These are phyloP conservation scores for Globisporangium polare DNA, from an alignment of 352 stramenopile species.

Conservation along the genomic window DNA sequence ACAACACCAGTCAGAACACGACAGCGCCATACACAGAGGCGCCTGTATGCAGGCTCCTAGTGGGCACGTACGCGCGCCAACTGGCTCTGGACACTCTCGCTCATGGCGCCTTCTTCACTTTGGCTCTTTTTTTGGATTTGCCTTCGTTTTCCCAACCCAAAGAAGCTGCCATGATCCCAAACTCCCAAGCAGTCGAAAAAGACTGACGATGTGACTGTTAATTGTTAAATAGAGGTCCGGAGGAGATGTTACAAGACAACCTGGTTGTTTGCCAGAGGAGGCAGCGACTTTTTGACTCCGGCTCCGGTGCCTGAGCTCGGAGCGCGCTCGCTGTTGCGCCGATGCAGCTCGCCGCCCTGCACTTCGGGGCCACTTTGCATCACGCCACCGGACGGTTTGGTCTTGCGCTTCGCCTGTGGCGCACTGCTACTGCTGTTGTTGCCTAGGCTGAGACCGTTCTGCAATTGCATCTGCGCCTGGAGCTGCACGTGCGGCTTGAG, in stretches of 20 bases:
- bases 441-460: slow-evolving; percentile 7
- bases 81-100: slow-evolving; percentile 29
- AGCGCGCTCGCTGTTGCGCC: slow-evolving; percentile 41
- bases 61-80: slow-evolving; percentile 42
- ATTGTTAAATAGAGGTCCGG: neutral
- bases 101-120: slow-evolving; percentile 20
- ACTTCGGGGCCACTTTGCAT: slow-evolving; percentile 5
- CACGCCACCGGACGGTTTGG: slow-evolving; percentile 21
- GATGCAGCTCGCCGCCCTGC: slow-evolving; percentile 27
- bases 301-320: slow-evolving; percentile 9
- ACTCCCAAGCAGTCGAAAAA: neutral
- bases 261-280: slow-evolving; percentile 56
- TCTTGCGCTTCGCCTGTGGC: slow-evolving; percentile 33
- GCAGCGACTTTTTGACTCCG: slow-evolving; percentile 36
- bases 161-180: no score
- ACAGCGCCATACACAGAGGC: neutral
- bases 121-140: neutral
- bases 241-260: slow-evolving; percentile 11
- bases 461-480: slow-evolving; percentile 31
- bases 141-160: slow-evolving; percentile 7
- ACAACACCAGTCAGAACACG: neutral
- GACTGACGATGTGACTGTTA: neutral
- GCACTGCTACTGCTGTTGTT: slow-evolving; percentile 15
- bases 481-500: slow-evolving; percentile 71
- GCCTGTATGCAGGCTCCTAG: neutral